Conservation (phyloP, 768 basidiomycete species). For the Trametes cinnabarina region DNA sequence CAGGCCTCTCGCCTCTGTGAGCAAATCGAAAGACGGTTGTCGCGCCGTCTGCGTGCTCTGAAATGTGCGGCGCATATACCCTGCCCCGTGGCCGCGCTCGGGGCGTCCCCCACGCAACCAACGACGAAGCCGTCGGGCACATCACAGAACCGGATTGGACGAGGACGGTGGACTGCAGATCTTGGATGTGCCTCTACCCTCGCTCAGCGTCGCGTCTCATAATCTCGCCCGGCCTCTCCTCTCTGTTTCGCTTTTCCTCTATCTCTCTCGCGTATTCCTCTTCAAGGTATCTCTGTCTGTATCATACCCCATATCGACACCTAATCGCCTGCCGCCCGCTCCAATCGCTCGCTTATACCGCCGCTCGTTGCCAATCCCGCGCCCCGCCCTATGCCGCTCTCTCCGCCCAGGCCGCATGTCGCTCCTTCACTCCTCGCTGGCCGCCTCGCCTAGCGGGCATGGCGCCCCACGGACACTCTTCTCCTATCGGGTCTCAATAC, state of each 20-base stretch:
- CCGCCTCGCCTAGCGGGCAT: background rate
- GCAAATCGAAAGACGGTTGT: background rate
- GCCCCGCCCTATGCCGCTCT: background rate
- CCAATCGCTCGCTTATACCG: slow-evolving; percentile 4
- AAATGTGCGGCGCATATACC: slow-evolving; percentile 6
- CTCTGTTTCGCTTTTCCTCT: background rate
- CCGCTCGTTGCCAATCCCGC: slow-evolving; percentile 6
- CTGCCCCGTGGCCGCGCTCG: background rate
- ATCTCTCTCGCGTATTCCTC: background rate
- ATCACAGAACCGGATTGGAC: background rate
- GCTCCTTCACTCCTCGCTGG: background rate
- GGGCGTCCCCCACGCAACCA: background rate
- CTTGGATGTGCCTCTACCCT: background rate
- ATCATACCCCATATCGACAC: slow-evolving; percentile 6
- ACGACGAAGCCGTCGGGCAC: background rate
- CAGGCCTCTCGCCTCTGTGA: background rate
- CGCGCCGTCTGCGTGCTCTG: background rate
- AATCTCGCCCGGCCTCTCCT: background rate
- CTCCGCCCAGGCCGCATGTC: slow-evolving; percentile 10
- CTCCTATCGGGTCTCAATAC: background rate
- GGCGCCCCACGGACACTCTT: background rate
- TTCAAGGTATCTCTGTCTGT: slow-evolving; percentile 1
- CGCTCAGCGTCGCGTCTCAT: background rate
- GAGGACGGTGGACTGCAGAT: slow-evolving; percentile 4
- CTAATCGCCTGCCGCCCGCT: slow-evolving; percentile 8